Evolutionary conservation across 768 basidiomycete species (phyloP).

Genomic region (Termitomyces sp.): DNA sequence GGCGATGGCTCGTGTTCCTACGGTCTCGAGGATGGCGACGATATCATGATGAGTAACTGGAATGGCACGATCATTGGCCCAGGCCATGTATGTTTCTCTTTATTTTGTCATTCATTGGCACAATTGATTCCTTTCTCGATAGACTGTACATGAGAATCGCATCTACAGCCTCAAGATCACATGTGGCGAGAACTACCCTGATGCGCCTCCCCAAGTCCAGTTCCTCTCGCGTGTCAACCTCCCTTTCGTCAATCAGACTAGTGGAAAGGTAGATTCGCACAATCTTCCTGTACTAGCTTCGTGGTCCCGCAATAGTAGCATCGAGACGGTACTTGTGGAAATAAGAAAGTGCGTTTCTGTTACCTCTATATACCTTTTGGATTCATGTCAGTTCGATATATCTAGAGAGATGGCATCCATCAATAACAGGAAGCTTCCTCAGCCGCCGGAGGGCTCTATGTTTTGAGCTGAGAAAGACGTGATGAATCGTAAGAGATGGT

Average conservation of each 20-base stretch:
- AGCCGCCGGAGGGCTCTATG: constrained; percentile 83
- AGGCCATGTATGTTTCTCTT: constrained; percentile 70
- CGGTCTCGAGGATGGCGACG: constrained; percentile 91
- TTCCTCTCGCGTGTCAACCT: constrained; percentile 91
- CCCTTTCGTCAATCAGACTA: constrained; percentile 74
- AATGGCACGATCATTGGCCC: constrained; percentile 99
- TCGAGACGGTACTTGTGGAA: constrained; percentile 90
- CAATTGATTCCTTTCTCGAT: constrained; percentile 6
- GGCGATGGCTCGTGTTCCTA: constrained; percentile 98
- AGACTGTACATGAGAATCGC: constrained; percentile 98
- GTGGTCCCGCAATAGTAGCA: constrained; percentile 74
- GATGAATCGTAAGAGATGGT: not conserved
- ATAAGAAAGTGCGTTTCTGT: constrained; percentile 69
- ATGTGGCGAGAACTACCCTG: constrained; percentile 76
- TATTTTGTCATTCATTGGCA: constrained; percentile 5
- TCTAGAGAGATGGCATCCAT: constrained; percentile 90
- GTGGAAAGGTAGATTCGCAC: constrained; percentile 73
- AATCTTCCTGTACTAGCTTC: constrained; percentile 67
- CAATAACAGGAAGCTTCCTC: constrained; percentile 88
- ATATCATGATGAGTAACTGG: constrained; percentile 98
- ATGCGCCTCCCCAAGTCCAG: constrained; percentile 70
- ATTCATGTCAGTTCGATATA: not conserved
- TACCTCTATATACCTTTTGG: not conserved
- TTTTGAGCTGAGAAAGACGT: constrained; percentile 34
- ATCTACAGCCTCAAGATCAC: constrained; percentile 94